Base-by-base conservation (phyloP, 345 rosid genomes). In the Rhizophora mangle region DNA sequence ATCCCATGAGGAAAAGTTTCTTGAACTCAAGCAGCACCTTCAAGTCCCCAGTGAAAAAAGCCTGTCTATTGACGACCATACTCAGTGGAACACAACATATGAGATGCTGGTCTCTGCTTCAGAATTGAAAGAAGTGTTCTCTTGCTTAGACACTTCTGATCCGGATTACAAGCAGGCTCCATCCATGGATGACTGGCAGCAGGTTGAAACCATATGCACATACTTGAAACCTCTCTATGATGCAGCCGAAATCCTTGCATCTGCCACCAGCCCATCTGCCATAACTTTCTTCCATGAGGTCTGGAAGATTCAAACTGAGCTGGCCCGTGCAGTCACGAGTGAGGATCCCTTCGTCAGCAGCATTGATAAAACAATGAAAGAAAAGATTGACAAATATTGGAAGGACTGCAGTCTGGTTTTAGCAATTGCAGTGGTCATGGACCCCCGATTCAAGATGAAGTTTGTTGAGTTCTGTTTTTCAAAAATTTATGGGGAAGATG, bases 401-500 rank as follows among this genome's bases (percentile, higher is more conserved):
- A 85, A 82, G 74, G 95, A 88, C 63, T 88, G 91, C 84, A 85
- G 96, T 87, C 79, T 89, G 80, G 88, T 87, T 71, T 74, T 91
- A 82, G 96, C 97, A 11, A 68, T 86, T 70, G 94, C 96, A 4
- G 94, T 91, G 6, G 90, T 87, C 72, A 89, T 89, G 97, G 97
- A 89, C 78, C 97, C 96, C n/a, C 83, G 90, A 67, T 89, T 89
- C 85, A 91, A 89, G 82, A 82, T 89, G 96, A 91, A 89, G 81
- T 91, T 91, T 26, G 91, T 91, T 6, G 96, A 91, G 81, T 91
- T 91, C 80, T 89, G 93, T 74, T 91, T 91, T 83, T 78, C 90
- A 6, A 91, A 91, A 72, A 75, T 89, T 62, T 91, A 74, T 13
- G 93, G 93, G 55, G 93, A 87, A 39, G 93, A 91, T 60, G 87